Evolutionary conservation across 306 rosid species (phyloP).

Genomic region (Quercus agrifolia): DNA sequence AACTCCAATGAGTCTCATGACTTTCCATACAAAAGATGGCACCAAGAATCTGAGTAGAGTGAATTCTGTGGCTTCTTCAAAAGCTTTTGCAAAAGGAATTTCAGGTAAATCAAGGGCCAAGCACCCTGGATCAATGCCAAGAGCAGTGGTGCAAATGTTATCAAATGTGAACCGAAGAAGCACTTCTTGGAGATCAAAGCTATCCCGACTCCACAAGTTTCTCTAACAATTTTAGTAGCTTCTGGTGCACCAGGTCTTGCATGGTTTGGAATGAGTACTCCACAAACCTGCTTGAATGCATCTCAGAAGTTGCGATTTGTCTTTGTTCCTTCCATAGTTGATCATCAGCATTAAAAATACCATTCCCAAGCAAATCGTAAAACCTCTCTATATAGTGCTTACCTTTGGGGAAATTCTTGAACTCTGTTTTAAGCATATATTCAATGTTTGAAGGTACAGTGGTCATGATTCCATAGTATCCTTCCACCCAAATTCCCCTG

Average conservation of each 20-base stretch:
- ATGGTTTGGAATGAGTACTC: slow-evolving; percentile 26
- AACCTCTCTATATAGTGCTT: slow-evolving; percentile 32
- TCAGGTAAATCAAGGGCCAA: slow-evolving; percentile 18
- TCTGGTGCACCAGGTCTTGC: slow-evolving; percentile 28
- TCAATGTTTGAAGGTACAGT: slow-evolving; percentile 35
- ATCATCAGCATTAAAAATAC: slow-evolving; percentile 44
- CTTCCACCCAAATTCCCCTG: slow-evolving; percentile 35
- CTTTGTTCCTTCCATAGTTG: slow-evolving; percentile 42
- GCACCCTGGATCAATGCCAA: slow-evolving; percentile 44
- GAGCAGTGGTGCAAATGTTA: slow-evolving; percentile 35
- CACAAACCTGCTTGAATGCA: slow-evolving; percentile 31
- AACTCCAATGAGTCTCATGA: not conserved
- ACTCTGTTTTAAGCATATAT: slow-evolving; percentile 42
- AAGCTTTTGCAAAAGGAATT: slow-evolving; percentile 13
- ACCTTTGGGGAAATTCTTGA: slow-evolving; percentile 49
- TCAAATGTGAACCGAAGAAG: slow-evolving; percentile 48
- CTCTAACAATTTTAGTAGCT: slow-evolving; percentile 24
- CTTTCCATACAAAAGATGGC: slow-evolving; percentile 13
- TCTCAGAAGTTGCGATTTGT: slow-evolving; percentile 29
- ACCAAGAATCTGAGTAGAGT: not conserved
- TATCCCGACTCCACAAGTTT: slow-evolving; percentile 10
- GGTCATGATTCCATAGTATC: slow-evolving; percentile 34
- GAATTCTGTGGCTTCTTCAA: slow-evolving; percentile 18
- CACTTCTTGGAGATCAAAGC: slow-evolving; percentile 42
- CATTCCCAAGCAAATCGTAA: slow-evolving; percentile 37